Evolutionary conservation across 257 asterid species (phyloP), one percentile per base, ranked within the genome.

Genomic region (Solanum peruvianum): DNA sequence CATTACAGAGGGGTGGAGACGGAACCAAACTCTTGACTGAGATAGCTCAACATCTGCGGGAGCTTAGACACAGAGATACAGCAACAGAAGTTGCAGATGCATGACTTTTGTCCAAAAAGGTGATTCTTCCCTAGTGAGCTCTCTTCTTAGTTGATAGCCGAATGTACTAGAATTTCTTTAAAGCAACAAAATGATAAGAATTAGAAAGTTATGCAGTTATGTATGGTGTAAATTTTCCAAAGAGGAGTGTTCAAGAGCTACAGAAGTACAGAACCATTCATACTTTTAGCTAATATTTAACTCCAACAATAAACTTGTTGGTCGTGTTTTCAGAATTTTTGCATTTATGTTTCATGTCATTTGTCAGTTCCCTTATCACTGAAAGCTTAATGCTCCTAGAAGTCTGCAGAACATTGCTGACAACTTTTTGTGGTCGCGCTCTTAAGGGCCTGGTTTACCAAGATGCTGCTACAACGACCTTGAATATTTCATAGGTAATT

Each of bases 11-110:
- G 87, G 96, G 96, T 20, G 92, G 90, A 4, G 97, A 94, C 52
- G 99, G 97, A 27, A 91, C 91, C 27, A 93, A 92, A 42, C 93
- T 97, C 49, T 92, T 97, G 93, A 89, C 81, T 14, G 98, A 97
- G 90, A 97, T 97, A 88, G 98, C 98, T 90, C 93, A 95, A 85
- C 93, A 93, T 90, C 93, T 97, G 2, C 89, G 94, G 60, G 89
- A 90, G 42, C 94, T 93, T 60, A 89, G 98, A 83, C 85, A 83
- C 69, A 66, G 91, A 1, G 77, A 88, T 82, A 86, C 89, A 58
- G 71, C 90, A 71, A 47, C 90, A 35, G 45, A 66, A 39, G 4
- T 29, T 29, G 85, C 45, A 81, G 42, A 81, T 81, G 69, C 85
- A 81, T 81, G 70, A 29, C 67, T 81, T 18, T 11, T 81, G 69